phyloP scores from a whole-genome alignment of 768 basidiomycete species.

The Fistulinella prunicolor region DNA sequence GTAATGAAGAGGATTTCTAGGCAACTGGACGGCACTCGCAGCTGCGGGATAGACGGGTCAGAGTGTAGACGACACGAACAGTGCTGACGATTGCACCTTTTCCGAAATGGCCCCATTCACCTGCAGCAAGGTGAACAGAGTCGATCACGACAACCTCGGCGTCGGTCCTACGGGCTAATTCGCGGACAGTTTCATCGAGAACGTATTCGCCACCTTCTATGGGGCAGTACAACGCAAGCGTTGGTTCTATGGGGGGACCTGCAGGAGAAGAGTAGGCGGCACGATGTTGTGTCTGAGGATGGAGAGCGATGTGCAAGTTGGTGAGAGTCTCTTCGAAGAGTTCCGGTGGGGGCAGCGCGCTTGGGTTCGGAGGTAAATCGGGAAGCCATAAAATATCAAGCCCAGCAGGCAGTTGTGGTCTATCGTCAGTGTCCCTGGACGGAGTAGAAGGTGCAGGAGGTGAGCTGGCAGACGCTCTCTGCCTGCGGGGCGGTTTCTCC shows the following conservation, averaged over 20 bases:
- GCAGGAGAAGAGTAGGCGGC: constrained; percentile 56
- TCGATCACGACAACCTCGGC: constrained; percentile 87
- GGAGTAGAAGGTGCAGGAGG: too few species aligned
- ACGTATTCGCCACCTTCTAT: constrained; percentile 79
- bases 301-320: constrained; percentile 72
- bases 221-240: constrained; percentile 83
- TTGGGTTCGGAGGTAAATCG: constrained; percentile 26
- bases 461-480: constrained; percentile 7
- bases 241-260: constrained; percentile 67
- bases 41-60: constrained; percentile 41
- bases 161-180: constrained; percentile 67
- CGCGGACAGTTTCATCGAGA: constrained; percentile 73
- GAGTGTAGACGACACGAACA: background rate
- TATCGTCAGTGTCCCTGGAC: constrained; percentile 25
- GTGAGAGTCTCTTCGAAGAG: constrained; percentile 74
- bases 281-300: constrained; percentile 78
- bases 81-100: constrained; percentile 46
- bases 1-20: constrained; percentile 77
- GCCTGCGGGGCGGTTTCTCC: constrained; percentile 26
- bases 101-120: constrained; percentile 85
- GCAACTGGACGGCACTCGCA: constrained; percentile 63
- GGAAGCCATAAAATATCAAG: constrained; percentile 69
- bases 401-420: constrained; percentile 50
- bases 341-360: constrained; percentile 63
- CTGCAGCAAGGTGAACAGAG: constrained; percentile 78